A percentile compares a stretch with the other conserved stretches of the same genome.
phyloP scores from a whole-genome alignment of 2,329 filamentous ascomycete genomes.

The Fusarium aywerte region DNA sequence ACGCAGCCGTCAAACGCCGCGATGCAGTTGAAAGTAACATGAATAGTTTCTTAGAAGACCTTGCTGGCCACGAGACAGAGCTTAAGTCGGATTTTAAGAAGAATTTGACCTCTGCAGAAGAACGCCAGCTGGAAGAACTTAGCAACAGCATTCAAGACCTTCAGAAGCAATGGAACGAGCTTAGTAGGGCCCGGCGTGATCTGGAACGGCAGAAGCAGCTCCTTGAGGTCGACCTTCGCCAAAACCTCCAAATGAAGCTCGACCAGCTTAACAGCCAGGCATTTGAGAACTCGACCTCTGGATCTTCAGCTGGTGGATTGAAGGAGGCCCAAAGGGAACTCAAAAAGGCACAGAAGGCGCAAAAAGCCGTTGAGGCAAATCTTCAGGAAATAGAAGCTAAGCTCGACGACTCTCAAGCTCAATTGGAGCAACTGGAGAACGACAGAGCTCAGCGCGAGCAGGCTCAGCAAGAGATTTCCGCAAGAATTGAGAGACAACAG shows the following conservation, averaged over 20 bases:
- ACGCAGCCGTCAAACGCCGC: slow-evolving; percentile 71
- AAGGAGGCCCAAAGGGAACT: slow-evolving; percentile 85
- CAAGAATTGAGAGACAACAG: slow-evolving; percentile 84
- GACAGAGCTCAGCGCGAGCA: slow-evolving; percentile 73
- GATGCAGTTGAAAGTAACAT: slow-evolving; percentile 80
- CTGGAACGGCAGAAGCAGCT: slow-evolving; percentile 84
- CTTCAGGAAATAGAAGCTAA: slow-evolving; percentile 79
- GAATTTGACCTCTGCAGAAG: slow-evolving; percentile 83
- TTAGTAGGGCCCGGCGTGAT: slow-evolving; percentile 78
- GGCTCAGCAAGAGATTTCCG: slow-evolving; percentile 78
- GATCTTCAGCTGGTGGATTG: slow-evolving; percentile 71
- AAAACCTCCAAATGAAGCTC: slow-evolving; percentile 86
- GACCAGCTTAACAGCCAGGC: slow-evolving; percentile 85
- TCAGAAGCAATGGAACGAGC: slow-evolving; percentile 78
- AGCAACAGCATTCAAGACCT: slow-evolving; percentile 76
- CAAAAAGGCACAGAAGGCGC: slow-evolving; percentile 76
- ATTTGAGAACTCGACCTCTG: slow-evolving; percentile 71
- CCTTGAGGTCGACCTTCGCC: slow-evolving; percentile 87
- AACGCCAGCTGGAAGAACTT: slow-evolving; percentile 79
- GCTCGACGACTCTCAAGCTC: slow-evolving; percentile 65
- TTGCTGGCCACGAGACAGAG: slow-evolving; percentile 82
- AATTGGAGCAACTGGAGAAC: slow-evolving; percentile 66
- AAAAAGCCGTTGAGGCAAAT: slow-evolving; percentile 74
- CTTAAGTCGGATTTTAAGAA: slow-evolving; percentile 91
- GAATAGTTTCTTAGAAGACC: slow-evolving; percentile 78